phyloP scores from a whole-genome alignment of 1,284 basidiomycete species.

The Trichosporon coremiiforme region DNA sequence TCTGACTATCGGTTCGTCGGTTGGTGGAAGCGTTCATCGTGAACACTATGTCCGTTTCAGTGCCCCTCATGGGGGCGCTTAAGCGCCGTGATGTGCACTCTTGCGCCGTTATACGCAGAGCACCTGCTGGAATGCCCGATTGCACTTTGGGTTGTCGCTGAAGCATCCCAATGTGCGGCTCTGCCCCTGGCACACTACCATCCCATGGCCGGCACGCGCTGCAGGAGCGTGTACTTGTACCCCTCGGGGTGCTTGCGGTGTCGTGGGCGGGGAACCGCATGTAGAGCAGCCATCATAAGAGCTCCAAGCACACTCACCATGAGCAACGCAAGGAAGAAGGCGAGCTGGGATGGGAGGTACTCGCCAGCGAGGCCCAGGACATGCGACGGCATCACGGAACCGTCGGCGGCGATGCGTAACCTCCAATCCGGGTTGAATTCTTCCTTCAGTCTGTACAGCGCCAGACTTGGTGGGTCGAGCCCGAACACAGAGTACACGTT shows the following conservation, averaged over 20 bases:
- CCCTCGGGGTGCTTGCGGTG: not conserved
- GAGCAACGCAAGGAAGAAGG: not conserved
- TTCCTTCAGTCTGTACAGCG: not conserved
- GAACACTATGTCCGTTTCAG: not conserved
- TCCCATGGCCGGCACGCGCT: not conserved
- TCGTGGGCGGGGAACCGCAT: not conserved
- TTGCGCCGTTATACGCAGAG: not conserved
- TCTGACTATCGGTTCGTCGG: not conserved
- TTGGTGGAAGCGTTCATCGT: not conserved
- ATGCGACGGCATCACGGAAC: not conserved
- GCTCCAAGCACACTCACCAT: not conserved
- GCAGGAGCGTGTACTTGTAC: conserved; percentile 6
- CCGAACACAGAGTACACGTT: conserved; percentile 75
- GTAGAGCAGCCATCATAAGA: not conserved
- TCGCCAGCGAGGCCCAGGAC: not conserved
- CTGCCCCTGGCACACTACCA: not conserved
- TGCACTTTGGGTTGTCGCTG: not conserved
- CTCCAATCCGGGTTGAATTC: not conserved
- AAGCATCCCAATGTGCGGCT: not conserved
- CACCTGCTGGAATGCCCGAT: not conserved
- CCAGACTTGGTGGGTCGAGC: not conserved
- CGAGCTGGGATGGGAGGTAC: not conserved
- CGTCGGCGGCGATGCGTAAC: not conserved
- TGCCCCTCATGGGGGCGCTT: not conserved
- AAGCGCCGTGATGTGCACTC: not conserved